These are phyloP conservation scores for Capsicum baccatum DNA, from an alignment of 257 asterid species.

Conservation along the genomic window DNA sequence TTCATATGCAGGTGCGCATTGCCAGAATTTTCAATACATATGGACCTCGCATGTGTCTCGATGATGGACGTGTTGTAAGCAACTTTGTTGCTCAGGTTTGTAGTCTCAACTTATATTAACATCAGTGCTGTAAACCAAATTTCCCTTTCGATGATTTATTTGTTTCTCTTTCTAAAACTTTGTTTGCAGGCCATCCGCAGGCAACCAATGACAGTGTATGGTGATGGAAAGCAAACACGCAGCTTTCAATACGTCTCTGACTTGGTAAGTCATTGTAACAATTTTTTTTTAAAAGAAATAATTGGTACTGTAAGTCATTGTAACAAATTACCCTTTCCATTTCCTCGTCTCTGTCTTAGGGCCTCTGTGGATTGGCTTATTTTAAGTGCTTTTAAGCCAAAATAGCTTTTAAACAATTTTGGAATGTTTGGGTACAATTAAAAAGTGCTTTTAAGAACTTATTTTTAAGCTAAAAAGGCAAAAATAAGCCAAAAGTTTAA, in stretches of 20 bases:
- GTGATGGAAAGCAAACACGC: conserved; percentile 94
- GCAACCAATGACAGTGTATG: conserved; percentile 93
- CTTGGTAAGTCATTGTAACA: conserved; percentile 58
- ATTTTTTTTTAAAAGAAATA: too few species aligned
- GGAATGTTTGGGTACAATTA: too few species aligned
- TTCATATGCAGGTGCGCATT: conserved; percentile 75
- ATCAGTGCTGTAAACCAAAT: background rate
- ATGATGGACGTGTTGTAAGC: conserved; percentile 99
- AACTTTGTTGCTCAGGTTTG: conserved; percentile 96
- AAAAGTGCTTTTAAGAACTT: too few species aligned
- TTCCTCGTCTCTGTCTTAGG: background rate
- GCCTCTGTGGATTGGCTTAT: too few species aligned
- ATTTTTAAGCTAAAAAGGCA: too few species aligned
- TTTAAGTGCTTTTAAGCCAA: too few species aligned
- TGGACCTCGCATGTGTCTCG: conserved; percentile 98
- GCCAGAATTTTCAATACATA: conserved; percentile 97
- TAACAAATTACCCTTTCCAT: background rate
- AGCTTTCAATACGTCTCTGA: conserved; percentile 95
- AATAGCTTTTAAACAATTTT: too few species aligned
- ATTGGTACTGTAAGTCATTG: conserved; percentile 42
- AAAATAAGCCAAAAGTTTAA: too few species aligned
- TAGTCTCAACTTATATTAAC: conserved; percentile 12
- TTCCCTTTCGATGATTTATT: background rate
- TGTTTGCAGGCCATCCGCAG: conserved; percentile 75
- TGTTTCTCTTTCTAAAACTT: background rate